Evolutionary conservation across 352 stramenopile genomes (phyloP), one percentile per base, ranked within the genome.

Genomic region (Pythium angustatum): DNA sequence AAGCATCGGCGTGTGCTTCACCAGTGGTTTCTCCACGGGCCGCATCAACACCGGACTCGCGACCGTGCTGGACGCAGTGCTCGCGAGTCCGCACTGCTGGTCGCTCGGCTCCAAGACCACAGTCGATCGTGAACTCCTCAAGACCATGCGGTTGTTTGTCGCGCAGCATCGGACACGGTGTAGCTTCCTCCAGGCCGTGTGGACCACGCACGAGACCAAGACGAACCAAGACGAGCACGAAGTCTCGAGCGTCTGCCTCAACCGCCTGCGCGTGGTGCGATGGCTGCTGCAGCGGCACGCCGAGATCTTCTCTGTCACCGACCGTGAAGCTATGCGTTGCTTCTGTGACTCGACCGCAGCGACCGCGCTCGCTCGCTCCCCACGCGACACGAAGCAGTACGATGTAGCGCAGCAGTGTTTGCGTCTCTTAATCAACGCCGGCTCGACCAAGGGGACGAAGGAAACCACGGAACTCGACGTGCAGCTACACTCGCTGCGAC

Each of bases 81-180:
- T 88, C 4, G 40, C 30, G 5, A 69, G 40, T 31, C 41, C 56
- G 0, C 50, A 73, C 51, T 85, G 77, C 43, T 87, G 79, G 79
- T 71, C 53, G 0, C 31, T 69, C 8, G 51, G 26, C 14, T 30
- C 49, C 38, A 47, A 61, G 30, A 65, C 28, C 2, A 59, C 59
- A 7, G 72, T 87, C 19, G 69, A 79, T 48, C 64, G 69, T 3
- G 54, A 60, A 2, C 71, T 87, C 3, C 50, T 87, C 6, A 51
- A 61, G 30, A 81, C 78, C 36, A 49, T 86, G n/a, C 75, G 73
- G 0, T 28, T 82, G 36, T 40, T 90, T 8, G 10, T 83, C 5
- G 24, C 54, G 1, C 81, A 87, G 57, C 44, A 71, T 33, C 24
- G 41, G 21, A 87, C 75, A 0, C 40, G 50, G 0, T 30, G 27